A percentile compares a stretch with the other conserved stretches of the same genome.
Conservation (phyloP, 192 early-diverging fungal genomes). For the Umbelopsis ramanniana region DNA sequence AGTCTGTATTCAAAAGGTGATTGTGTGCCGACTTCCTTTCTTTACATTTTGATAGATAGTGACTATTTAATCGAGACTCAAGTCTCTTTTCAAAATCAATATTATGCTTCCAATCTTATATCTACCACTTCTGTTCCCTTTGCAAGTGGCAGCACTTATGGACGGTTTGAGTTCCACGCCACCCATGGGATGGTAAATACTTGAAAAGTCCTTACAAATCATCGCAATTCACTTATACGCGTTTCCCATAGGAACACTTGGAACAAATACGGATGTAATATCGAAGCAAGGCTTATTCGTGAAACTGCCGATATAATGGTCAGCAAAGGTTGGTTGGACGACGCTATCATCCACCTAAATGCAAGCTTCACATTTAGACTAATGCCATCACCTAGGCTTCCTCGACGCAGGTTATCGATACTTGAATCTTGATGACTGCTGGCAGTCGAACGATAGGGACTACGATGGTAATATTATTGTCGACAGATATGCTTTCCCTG, state of each 20-base stretch:
- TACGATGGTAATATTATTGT: slow-evolving; percentile 32
- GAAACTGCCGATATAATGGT: slow-evolving; percentile 17
- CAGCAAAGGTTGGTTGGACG: background rate
- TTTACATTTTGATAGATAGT: background rate
- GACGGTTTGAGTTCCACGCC: slow-evolving; percentile 2
- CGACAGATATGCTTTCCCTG: slow-evolving; percentile 52
- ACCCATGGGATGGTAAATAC: slow-evolving; percentile 15
- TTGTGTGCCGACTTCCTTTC: background rate
- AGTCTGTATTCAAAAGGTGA: no score
- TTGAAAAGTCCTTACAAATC: background rate
- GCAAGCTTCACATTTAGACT: background rate
- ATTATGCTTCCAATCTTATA: background rate
- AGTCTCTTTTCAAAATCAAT: background rate
- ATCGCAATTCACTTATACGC: background rate
- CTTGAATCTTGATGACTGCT: slow-evolving; percentile 62
- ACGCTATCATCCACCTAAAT: background rate
- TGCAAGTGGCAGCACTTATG: background rate
- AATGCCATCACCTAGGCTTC: slow-evolving; percentile 27
- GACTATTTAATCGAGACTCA: no score
- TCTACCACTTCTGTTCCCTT: background rate
- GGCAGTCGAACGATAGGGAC: slow-evolving; percentile 51
- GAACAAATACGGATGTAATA: slow-evolving; percentile 20
- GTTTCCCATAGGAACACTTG: background rate
- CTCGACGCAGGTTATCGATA: slow-evolving; percentile 52
- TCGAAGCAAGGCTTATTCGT: background rate